These are phyloP conservation scores for Eutypella sp. DNA, from an alignment of 2,329 filamentous ascomycete genomes.

Conservation along the genomic window DNA sequence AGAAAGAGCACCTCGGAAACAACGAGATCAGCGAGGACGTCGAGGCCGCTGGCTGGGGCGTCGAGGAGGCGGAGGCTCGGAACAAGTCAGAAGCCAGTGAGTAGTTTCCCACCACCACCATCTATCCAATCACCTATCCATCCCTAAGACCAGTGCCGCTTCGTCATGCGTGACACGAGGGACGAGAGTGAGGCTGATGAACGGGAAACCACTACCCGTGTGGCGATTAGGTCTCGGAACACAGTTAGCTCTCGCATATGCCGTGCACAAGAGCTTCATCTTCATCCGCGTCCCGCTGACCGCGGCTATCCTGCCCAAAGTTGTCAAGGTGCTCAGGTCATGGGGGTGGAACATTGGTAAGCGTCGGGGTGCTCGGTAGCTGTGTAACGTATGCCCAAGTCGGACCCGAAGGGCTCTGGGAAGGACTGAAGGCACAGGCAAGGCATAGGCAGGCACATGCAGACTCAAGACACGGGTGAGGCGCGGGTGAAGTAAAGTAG, in stretches of 20 bases:
- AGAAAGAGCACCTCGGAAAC: conserved; percentile 37
- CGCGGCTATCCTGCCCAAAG: conserved; percentile 83
- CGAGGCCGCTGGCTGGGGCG: conserved; percentile 54
- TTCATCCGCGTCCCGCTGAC: conserved; percentile 92
- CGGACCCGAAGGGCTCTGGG: no score
- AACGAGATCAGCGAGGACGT: conserved; percentile 40
- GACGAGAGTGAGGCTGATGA: no score
- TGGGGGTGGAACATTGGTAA: conserved; percentile 98
- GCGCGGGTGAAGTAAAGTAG: no score
- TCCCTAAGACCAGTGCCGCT: no score
- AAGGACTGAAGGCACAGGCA: no score
- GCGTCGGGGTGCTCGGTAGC: conserved; percentile 31
- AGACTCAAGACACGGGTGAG: no score
- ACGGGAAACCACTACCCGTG: no score
- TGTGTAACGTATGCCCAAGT: no score
- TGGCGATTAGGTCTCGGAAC: conserved; percentile 68
- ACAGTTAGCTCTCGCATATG: conserved; percentile 88
- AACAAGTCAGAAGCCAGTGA: conserved; percentile 68
- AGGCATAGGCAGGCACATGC: no score
- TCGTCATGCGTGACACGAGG: no score
- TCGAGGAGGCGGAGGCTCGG: conserved; percentile 57
- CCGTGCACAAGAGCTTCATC: conserved; percentile 96
- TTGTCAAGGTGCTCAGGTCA: conserved; percentile 79
- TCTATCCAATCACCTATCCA: no score
- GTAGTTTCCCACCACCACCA: conserved; percentile 40